These are phyloP conservation scores for Saccharomycopsis crataegensis DNA, from an alignment of 1,139 yeast genomes.

Conservation along the genomic window DNA sequence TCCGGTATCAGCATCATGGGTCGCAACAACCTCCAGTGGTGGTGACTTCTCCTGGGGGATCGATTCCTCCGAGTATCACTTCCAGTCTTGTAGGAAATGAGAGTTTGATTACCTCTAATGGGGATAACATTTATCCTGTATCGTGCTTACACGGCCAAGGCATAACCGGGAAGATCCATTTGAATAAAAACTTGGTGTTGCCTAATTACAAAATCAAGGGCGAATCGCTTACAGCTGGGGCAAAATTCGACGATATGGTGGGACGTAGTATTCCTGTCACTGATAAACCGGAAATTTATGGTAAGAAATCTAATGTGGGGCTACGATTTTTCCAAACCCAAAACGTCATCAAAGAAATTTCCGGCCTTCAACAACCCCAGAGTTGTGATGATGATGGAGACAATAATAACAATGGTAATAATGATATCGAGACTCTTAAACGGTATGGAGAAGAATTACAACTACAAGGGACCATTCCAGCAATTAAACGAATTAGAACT, in stretches of 20 bases:
- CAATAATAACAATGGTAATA: neutral
- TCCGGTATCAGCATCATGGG: neutral
- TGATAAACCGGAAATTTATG: neutral
- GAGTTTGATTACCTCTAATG: slow-evolving; percentile 12
- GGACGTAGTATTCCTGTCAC: slow-evolving; percentile 7
- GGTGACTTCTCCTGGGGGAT: slow-evolving; percentile 19
- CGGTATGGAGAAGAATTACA: slow-evolving; percentile 1
- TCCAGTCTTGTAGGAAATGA: slow-evolving; percentile 17
- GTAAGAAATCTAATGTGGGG: slow-evolving; percentile 12
- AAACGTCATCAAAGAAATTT: slow-evolving; percentile 2
- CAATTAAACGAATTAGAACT: slow-evolving; percentile 7
- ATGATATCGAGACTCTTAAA: neutral
- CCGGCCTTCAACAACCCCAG: slow-evolving; percentile 3
- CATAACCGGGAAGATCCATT: slow-evolving; percentile 13
- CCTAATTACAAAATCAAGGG: slow-evolving; percentile 11
- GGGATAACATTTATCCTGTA: slow-evolving; percentile 18
- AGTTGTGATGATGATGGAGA: neutral
- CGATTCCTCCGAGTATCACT: slow-evolving; percentile 14
- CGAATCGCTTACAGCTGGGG: slow-evolving; percentile 3
- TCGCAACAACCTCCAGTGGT: neutral
- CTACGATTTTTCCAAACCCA: slow-evolving; percentile 5
- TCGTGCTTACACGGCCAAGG: slow-evolving; percentile 15
- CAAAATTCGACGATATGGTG: slow-evolving; percentile 16
- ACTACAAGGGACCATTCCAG: slow-evolving; percentile 1
- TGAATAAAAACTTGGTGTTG: slow-evolving; percentile 11